Base-by-base conservation (phyloP, 495 filamentous ascomycete species). In the Neurospora sp. region DNA sequence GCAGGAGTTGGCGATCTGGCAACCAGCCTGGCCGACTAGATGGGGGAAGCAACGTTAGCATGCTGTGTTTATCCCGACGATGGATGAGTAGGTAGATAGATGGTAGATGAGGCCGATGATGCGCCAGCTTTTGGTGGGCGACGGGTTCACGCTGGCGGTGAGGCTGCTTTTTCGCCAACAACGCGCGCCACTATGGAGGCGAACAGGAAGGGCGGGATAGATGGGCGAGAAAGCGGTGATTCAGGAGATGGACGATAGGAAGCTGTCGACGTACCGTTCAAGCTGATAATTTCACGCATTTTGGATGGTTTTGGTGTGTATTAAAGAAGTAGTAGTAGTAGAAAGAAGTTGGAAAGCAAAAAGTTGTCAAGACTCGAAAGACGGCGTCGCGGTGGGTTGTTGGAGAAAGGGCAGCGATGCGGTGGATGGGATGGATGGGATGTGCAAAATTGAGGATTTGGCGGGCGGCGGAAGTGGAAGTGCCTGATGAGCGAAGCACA, bases 1-100 rank as follows among this genome's bases (percentile, higher is more conserved):
- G 90, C 96, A 99, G 77, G 96, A 96, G 87, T 99, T 99, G 84
- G 95, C 96, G 83, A 99, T 99, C 85, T 99, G 96, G 90, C 96
- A 98, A 91, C 96, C 96, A 82, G 96, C 96, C 89, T 99, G 96
- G 86, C 96, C 96, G 86, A 99, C 96, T 99, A 81, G 87, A 84
- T 18, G 54, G 73, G 82, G 80, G 77, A 71, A 73, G 5, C 74
- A 69, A 76, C 20, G 78, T 87, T 74, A 86, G 84, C 74, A 84
- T 74, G 40, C n/a, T 37, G 37, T 70, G 54, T 66, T 35, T 35
- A 35, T 35, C 39, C 38, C 38, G 73, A 10, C 38, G 37, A 8
- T n/a, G n/a, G 23, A 27, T 35, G 7, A 27, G 23, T 18, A 66
- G 42, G 49, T 60, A 0, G 72, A 27, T 70, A 62, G 40, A 35